Percentiles rank a stretch among this genome's conserved stretches.
phyloP scores from a whole-genome alignment of 345 rosid genomes.

The Citrus medica region DNA sequence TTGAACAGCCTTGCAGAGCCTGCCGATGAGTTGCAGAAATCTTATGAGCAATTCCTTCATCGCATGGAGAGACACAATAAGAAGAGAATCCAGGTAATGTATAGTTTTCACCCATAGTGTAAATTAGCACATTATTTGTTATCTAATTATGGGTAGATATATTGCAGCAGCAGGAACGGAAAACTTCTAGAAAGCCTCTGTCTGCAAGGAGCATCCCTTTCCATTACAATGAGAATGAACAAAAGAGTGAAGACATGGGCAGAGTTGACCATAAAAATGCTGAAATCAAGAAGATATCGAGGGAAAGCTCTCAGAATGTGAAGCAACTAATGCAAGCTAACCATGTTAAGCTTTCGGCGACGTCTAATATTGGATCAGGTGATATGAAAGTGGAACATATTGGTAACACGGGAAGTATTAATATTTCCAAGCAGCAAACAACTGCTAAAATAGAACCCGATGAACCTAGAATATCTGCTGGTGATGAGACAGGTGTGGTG shows the following conservation, averaged over 20 bases:
- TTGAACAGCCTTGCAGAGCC: conserved; percentile 83
- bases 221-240: conserved; percentile 11
- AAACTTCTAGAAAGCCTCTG: conserved; percentile 27
- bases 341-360: conserved; percentile 2
- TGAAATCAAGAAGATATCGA: background rate
- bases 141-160: conserved; percentile 14
- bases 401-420: conserved; percentile 1
- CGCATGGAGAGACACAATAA: conserved; percentile 65
- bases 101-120: conserved; percentile 11
- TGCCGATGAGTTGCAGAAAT: conserved; percentile 71
- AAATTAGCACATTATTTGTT: background rate
- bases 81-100: conserved; percentile 59
- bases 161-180: conserved; percentile 46
- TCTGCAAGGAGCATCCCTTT: conserved; percentile 18
- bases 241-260: conserved; percentile 26
- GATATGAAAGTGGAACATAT: conserved; percentile 4
- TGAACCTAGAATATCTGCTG: conserved; percentile 19
- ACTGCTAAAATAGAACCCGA: conserved; percentile 23
- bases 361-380: background rate
- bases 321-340: conserved; percentile 25
- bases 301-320: conserved; percentile 14
- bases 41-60: conserved; percentile 74
- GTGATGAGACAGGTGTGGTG: conserved; percentile 50
- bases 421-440: conserved; percentile 21
- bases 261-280: background rate